These are phyloP conservation scores for Diaporthe helianthi DNA, from an alignment of 2,329 filamentous ascomycete species.

Conservation along the genomic window DNA sequence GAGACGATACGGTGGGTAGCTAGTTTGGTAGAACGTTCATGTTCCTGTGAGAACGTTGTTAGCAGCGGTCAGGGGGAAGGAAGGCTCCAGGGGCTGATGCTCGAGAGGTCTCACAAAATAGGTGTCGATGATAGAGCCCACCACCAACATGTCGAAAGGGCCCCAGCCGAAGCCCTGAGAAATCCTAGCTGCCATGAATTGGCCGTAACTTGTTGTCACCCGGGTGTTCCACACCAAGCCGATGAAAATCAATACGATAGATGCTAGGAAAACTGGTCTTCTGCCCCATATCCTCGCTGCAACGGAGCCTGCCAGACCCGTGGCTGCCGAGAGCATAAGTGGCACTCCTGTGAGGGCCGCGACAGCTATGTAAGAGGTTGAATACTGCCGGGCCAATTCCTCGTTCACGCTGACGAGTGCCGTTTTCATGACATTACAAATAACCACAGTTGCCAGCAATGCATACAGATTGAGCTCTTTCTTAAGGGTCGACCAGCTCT, in stretches of 20 bases:
- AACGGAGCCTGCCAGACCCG: conserved; percentile 52
- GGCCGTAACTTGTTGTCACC: conserved; percentile 48
- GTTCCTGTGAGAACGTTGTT: conserved; percentile 51
- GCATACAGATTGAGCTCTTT: conserved; percentile 58
- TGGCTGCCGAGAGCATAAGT: conserved; percentile 56
- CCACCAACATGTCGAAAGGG: conserved; percentile 61
- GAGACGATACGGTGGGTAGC: conserved; percentile 54
- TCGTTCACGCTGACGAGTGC: conserved; percentile 57
- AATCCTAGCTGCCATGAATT: conserved; percentile 59
- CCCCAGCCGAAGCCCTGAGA: conserved; percentile 67
- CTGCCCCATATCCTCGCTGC: conserved; percentile 58
- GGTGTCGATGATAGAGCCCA: conserved; percentile 61
- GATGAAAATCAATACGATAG: conserved; percentile 53
- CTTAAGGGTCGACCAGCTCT: conserved; percentile 65
- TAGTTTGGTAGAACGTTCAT: conserved; percentile 56
- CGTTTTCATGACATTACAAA: conserved; percentile 61
- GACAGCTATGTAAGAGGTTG: conserved; percentile 54
- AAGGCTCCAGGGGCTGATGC: too few relatives aligned
- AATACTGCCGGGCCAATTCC: conserved; percentile 51
- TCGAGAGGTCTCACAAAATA: conserved; percentile 56
- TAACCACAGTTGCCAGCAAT: conserved; percentile 54
- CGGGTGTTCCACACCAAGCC: conserved; percentile 60
- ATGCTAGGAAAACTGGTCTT: conserved; percentile 58
- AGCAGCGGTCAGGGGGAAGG: conserved; percentile 31
- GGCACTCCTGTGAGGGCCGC: conserved; percentile 61